Percentiles rank a stretch among this genome's conserved stretches.
Conservation (phyloP, 202 grass and related monocot species). For the Thinopyrum obtusiflorum region DNA sequence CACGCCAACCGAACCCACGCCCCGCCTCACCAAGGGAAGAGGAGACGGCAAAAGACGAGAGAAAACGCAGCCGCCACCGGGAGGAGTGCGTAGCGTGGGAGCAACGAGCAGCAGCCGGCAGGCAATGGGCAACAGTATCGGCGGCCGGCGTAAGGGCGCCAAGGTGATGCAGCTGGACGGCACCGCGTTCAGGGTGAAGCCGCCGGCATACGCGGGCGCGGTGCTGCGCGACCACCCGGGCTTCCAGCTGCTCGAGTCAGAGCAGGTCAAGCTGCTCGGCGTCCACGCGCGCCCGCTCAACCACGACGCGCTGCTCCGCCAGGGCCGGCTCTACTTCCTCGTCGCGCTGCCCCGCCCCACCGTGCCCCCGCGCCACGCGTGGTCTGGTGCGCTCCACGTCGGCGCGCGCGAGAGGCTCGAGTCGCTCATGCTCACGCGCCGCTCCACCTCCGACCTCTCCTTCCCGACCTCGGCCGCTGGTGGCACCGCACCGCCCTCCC, state of each 20-base stretch:
- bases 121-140: constrained; percentile 80
- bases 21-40: too few species aligned
- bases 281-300: constrained; percentile 60
- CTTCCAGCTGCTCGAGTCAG: constrained; percentile 70
- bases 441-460: constrained; percentile 77
- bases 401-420: constrained; percentile 84
- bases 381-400: constrained; percentile 78
- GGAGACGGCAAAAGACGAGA: too few species aligned
- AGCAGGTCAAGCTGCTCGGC: constrained; percentile 75
- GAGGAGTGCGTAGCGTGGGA: background rate
- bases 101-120: background rate
- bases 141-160: constrained; percentile 68
- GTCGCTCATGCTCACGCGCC: constrained; percentile 85
- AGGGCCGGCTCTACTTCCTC: constrained; percentile 80
- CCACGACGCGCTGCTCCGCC: constrained; percentile 50
- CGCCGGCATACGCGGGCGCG: constrained; percentile 46
- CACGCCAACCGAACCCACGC: background rate
- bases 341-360: constrained; percentile 56
- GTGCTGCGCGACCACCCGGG: constrained; percentile 85
- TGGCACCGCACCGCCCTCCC: constrained; percentile 12
- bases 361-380: constrained; percentile 51
- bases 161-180: constrained; percentile 98
- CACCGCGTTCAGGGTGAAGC: constrained; percentile 70
- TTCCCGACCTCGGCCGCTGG: background rate
- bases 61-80: too few species aligned